Evolutionary conservation across 352 stramenopile genomes (phyloP), one percentile per base, ranked within the genome.

Genomic region (Plasmopara viticola): DNA sequence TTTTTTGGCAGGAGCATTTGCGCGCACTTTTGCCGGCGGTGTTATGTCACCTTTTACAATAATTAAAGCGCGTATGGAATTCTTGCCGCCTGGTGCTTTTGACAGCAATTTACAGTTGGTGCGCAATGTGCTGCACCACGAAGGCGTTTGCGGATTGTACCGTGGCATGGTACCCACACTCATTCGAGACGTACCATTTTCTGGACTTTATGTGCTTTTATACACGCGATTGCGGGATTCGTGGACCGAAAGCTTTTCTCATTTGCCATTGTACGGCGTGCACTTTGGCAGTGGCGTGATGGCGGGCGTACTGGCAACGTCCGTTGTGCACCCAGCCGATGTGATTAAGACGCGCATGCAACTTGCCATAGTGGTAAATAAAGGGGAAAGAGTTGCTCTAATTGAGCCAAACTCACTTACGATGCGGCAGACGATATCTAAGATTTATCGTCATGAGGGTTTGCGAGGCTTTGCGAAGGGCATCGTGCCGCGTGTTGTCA

Each of bases 401-500:
- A 70, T 51, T 4, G 58, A 81, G 17, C 63, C 53, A 42, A 91
- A 90, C 53, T 85, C 64, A 46, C 64, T 90, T 20, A 74, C 60
- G 4, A 44, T 94, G 43, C 74, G 72, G 6, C 63, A 89, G 45
- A 90, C 83, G 1, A 65, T 93, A 47, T 50, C 37, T 48, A 88
- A 87, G 48, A 98, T 98, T 51, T 82, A 90, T 46, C 54, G 64
- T 48, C 79, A 96, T 18, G 97, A 99, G 66, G 97, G 97, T 42
- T 47, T 65, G 33, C 59, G 64, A 0, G 96, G 94, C 40, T 98
- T 99, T 56, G 95, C 94, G 43, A 86, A 93, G 46, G 97, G 97
- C 38, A 87, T 98, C 31, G 58, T 88, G 37, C 93, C 97, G 13
- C 80, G 97, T 20, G 80, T 99, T 30, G 63, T 98, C 46, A 96